Evolutionary conservation across 2,329 filamentous ascomycete species (phyloP).

Genomic region (Aspergillus persii): DNA sequence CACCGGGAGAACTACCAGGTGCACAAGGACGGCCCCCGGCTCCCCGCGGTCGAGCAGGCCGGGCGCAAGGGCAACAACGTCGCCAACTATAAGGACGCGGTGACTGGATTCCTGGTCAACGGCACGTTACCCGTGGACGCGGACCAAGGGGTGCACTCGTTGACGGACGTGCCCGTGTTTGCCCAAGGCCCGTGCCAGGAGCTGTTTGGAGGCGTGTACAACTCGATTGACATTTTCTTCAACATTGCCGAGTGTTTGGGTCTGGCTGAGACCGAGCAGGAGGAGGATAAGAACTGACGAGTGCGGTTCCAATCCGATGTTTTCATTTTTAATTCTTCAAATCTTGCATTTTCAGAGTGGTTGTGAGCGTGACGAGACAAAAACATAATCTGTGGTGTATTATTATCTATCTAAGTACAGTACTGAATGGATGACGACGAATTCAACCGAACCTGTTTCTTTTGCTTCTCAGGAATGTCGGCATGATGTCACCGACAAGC

Average conservation of each 20-base stretch:
- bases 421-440: neutral
- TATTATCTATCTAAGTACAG: neutral
- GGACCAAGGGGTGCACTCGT: conserved; percentile 69
- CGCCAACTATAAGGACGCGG: conserved; percentile 65
- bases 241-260: conserved; percentile 41
- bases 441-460: neutral
- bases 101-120: conserved; percentile 69
- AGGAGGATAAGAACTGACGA: neutral
- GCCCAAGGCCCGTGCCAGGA: conserved; percentile 77
- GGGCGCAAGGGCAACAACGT: conserved; percentile 60
- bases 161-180: conserved; percentile 77
- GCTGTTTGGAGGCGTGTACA: conserved; percentile 57
- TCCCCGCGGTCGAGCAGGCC: conserved; percentile 55
- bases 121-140: conserved; percentile 67
- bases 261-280: conserved; percentile 25
- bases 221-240: conserved; percentile 43
- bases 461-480: neutral
- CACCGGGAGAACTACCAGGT: conserved; percentile 73
- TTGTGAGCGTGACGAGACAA: neutral
- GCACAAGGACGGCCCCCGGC: conserved; percentile 63
- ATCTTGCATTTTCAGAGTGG: neutral
- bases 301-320: neutral
- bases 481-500: neutral
- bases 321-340: neutral
- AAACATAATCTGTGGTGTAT: neutral